Percentiles rank a stretch among this genome's conserved stretches.
Evolutionary conservation across 129 eudicot species (phyloP).

Genomic region (Helichrysum umbraculigerum): DNA sequence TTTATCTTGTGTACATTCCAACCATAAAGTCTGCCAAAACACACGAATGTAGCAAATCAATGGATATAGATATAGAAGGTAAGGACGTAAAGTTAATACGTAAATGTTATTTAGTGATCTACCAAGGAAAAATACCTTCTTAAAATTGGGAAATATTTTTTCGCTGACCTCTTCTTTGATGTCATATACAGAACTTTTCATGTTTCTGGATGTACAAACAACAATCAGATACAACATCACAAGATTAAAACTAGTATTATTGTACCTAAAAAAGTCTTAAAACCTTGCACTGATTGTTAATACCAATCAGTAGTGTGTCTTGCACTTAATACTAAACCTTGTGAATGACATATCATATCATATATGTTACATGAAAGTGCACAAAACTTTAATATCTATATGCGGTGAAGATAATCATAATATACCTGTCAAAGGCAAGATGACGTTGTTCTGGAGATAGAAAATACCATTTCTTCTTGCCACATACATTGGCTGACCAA

Average conservation of each 20-base stretch:
- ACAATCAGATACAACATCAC: not conserved
- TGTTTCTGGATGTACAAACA: constrained; percentile 50
- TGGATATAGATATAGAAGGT: constrained; percentile 1
- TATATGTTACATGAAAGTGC: not conserved
- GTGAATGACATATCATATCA: not conserved
- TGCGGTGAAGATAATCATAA: not conserved
- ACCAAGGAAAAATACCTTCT: constrained; percentile 48
- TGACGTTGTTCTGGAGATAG: constrained; percentile 22
- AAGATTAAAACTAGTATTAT: not conserved
- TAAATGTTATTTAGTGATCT: constrained; percentile 6
- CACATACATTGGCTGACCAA: constrained; percentile 34
- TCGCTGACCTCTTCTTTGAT: constrained; percentile 76
- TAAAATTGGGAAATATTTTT: constrained; percentile 58
- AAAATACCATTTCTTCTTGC: constrained; percentile 18
- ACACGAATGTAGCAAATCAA: constrained; percentile 9
- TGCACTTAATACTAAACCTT: constrained; percentile 10
- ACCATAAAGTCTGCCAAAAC: constrained; percentile 76
- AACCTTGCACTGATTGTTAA: not conserved
- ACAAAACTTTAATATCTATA: not conserved
- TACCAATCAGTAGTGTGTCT: not conserved
- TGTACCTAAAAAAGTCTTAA: not conserved
- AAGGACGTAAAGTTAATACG: constrained; percentile 1
- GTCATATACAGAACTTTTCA: constrained; percentile 74
- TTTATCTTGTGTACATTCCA: constrained; percentile 80
- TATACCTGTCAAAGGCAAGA: not conserved